Percentiles rank a stretch among this genome's conserved stretches.
phyloP scores from a whole-genome alignment of 164 flowering plant genomes.

The Vitis labrusca region DNA sequence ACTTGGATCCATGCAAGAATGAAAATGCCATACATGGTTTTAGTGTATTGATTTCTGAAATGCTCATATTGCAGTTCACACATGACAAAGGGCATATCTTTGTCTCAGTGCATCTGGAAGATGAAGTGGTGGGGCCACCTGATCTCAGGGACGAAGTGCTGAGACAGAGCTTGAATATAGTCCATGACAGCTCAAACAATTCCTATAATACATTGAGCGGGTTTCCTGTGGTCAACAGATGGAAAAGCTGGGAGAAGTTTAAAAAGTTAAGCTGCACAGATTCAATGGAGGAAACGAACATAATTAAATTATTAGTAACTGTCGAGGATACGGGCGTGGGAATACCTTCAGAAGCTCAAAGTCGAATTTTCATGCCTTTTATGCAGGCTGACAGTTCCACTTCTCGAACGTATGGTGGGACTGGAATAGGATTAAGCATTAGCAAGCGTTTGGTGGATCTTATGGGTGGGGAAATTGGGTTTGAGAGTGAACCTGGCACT shows the following conservation, averaged over 20 bases:
- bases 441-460: conserved; percentile 80
- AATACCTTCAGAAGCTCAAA: conserved; percentile 71
- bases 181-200: conserved; percentile 23
- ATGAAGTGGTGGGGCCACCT: conserved; percentile 43
- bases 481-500: conserved; percentile 66
- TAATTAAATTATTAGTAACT: conserved; percentile 62
- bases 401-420: conserved; percentile 89
- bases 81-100: conserved; percentile 70
- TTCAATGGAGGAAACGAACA: conserved; percentile 29
- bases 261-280: conserved; percentile 26
- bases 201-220: conserved; percentile 70
- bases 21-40: no score
- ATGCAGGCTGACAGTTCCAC: conserved; percentile 98
- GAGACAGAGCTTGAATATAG: conserved; percentile 32
- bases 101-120: conserved; percentile 77
- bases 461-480: conserved; percentile 93
- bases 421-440: conserved; percentile 95
- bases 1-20: no score
- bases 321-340: conserved; percentile 97
- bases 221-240: conserved; percentile 68
- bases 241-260: conserved; percentile 80
- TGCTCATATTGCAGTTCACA: conserved; percentile 55
- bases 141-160: conserved; percentile 44
- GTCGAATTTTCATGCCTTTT: conserved; percentile 82
- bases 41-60: no score